These are phyloP conservation scores for Dothistroma septosporum DNA, from an alignment of 2,329 filamentous ascomycete genomes.

Conservation along the genomic window DNA sequence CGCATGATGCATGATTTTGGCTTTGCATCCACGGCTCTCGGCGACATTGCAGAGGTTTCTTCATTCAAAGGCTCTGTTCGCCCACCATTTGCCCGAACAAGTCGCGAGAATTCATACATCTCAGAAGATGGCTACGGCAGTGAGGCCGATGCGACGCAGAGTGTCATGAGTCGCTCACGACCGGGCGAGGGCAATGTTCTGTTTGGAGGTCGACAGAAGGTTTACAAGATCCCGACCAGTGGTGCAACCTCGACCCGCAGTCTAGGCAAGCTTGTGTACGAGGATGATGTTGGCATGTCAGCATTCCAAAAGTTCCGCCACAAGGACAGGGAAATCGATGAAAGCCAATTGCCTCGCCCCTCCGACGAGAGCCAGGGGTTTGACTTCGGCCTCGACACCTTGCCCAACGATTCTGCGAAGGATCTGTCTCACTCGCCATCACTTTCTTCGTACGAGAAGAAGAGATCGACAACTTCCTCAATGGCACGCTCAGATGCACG, in stretches of 20 bases:
- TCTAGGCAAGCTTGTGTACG: conserved; percentile 72
- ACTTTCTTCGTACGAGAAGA: conserved; percentile 63
- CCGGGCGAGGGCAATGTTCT: conserved; percentile 86
- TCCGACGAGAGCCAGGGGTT: conserved; percentile 32
- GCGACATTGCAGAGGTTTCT: conserved; percentile 86
- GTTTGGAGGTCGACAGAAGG: conserved; percentile 92
- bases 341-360: conserved; percentile 28
- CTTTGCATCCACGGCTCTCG: conserved; percentile 53
- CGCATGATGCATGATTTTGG: conserved; percentile 66
- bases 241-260: conserved; percentile 39
- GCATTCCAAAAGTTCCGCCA: conserved; percentile 74
- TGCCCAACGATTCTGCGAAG: conserved; percentile 46
- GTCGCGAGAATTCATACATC: conserved; percentile 62
- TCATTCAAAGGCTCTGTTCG: conserved; percentile 64
- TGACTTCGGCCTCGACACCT: conserved; percentile 31
- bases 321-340: conserved; percentile 51
- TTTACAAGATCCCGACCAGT: conserved; percentile 72
- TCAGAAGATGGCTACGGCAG: conserved; percentile 62
- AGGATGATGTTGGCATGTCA: conserved; percentile 78
- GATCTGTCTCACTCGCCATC: conserved; percentile 49
- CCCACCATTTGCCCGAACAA: conserved; percentile 54
- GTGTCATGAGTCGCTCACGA: conserved; percentile 79
- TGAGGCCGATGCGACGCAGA: conserved; percentile 59
- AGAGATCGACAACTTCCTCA: conserved; percentile 79
- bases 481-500: conserved; percentile 66